These are phyloP conservation scores for Skeletonema costatum DNA, from an alignment of 108 stramenopile species.

Conservation along the genomic window DNA sequence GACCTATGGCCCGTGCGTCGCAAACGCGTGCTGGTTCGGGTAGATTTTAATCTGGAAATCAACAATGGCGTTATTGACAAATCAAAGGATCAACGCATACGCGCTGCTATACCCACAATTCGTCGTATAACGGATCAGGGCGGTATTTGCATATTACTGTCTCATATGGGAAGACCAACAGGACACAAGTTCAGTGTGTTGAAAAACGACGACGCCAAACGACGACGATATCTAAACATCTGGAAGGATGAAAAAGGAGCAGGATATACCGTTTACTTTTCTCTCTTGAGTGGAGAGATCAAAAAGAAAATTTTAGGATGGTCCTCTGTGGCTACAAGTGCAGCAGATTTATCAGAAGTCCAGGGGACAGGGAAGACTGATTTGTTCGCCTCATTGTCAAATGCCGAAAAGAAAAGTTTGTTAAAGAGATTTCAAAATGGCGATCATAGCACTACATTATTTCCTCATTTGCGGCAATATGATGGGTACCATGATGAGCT, in stretches of 20 bases:
- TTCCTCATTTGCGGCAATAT: conserved; percentile 46
- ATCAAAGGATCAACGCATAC: conserved; percentile 86
- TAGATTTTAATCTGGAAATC: conserved; percentile 90
- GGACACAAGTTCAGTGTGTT: conserved; percentile 32
- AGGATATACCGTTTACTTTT: conserved; percentile 45
- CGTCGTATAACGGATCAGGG: conserved; percentile 60
- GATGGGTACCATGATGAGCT: conserved; percentile 60
- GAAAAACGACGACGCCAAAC: conserved; percentile 1
- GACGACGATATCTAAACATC: conserved; percentile 46
- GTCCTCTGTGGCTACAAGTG: conserved; percentile 30
- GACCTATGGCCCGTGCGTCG: conserved; percentile 43
- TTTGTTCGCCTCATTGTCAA: conserved; percentile 33
- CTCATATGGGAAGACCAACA: conserved; percentile 90
- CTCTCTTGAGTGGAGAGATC: conserved; percentile 23
- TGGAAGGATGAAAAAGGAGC: conserved; percentile 56
- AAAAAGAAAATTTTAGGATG: conserved; percentile 47
- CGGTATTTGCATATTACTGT: conserved; percentile 72
- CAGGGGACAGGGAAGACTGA: conserved; percentile 40
- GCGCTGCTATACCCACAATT: conserved; percentile 84
- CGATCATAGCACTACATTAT: conserved; percentile 12
- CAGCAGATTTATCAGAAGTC: neutral
- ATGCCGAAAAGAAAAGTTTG: conserved; percentile 34
- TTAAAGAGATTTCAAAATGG: conserved; percentile 25
- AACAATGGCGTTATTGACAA: conserved; percentile 61
- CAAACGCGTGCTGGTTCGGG: conserved; percentile 72